Evolutionary conservation across 352 stramenopile genomes (phyloP).

Genomic region (Pythium volutum): DNA sequence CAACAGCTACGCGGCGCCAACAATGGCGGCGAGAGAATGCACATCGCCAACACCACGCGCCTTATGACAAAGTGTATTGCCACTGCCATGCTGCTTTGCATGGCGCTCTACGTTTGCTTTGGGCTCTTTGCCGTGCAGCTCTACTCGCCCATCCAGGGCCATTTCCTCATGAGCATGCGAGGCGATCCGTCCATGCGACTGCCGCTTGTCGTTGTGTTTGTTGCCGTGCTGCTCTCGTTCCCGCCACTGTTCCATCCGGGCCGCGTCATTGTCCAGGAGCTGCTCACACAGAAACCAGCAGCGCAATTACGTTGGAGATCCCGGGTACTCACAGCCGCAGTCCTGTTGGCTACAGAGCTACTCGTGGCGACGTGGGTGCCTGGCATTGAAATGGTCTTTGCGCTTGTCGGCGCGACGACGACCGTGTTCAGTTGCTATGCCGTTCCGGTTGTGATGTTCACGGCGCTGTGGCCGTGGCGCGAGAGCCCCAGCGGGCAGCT

Average conservation of each 20-base stretch:
- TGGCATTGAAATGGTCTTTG: conserved; percentile 66
- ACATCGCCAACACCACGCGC: conserved; percentile 36
- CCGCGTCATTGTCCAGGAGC: conserved; percentile 54
- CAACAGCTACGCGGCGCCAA: conserved; percentile 50
- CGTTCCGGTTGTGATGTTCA: conserved; percentile 28
- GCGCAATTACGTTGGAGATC: conserved; percentile 39
- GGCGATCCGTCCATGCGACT: conserved; percentile 67
- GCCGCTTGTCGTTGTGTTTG: conserved; percentile 62
- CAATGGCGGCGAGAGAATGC: too few relatives aligned
- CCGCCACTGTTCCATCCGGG: conserved; percentile 73
- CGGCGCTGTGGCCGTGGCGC: conserved; percentile 21
- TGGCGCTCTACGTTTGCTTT: conserved; percentile 60
- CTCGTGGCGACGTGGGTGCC: conserved; percentile 54
- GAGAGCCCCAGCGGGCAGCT: background rate
- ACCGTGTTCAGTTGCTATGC: conserved; percentile 30
- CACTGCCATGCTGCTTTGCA: conserved; percentile 30
- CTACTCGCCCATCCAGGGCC: conserved; percentile 62
- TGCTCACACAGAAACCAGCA: conserved; percentile 31
- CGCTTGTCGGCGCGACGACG: conserved; percentile 56
- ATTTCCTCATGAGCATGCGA: conserved; percentile 76
- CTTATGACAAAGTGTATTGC: too few relatives aligned
- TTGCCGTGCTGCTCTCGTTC: conserved; percentile 67
- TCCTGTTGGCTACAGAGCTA: conserved; percentile 54
- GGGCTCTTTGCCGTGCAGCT: conserved; percentile 47
- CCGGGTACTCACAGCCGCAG: conserved; percentile 46